Evolutionary conservation across 139 green algal species (phyloP).

Genomic region (Chloropicon primus): DNA sequence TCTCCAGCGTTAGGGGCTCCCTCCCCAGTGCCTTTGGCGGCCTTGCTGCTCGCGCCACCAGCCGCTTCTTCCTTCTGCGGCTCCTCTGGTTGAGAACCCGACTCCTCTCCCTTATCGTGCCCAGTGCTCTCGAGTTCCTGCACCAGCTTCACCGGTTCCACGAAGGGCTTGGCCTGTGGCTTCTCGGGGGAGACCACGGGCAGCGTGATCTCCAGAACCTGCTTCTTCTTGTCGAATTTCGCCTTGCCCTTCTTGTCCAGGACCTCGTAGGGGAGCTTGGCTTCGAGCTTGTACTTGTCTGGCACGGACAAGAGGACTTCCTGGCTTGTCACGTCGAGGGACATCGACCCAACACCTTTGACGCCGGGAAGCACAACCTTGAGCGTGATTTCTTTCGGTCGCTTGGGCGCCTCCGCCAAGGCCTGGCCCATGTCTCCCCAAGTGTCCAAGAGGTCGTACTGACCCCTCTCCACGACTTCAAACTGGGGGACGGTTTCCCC

Average conservation of each 20-base stretch:
- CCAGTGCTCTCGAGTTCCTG: neutral
- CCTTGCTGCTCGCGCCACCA: too few species aligned
- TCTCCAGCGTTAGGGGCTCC: too few species aligned
- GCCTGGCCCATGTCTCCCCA: constrained; percentile 28
- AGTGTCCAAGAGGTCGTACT: constrained; percentile 22
- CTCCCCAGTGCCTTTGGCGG: too few species aligned
- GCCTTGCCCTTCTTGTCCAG: constrained; percentile 28
- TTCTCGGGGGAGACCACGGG: constrained; percentile 22
- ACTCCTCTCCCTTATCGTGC: neutral
- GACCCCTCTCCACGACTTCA: constrained; percentile 20
- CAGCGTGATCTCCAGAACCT: constrained; percentile 33
- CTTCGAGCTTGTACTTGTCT: constrained; percentile 31
- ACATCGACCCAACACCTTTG: constrained; percentile 15
- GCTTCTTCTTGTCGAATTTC: constrained; percentile 40
- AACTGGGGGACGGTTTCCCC: constrained; percentile 26
- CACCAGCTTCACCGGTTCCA: neutral
- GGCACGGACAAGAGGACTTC: constrained; percentile 7
- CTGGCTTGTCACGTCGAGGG: constrained; percentile 32
- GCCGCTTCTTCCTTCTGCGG: too few species aligned
- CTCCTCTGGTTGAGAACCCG: neutral
- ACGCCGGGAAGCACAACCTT: constrained; percentile 30
- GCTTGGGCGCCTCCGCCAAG: neutral
- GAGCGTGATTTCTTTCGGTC: constrained; percentile 32
- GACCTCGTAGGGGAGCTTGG: constrained; percentile 30
- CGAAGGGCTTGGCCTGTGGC: neutral